phyloP scores from a whole-genome alignment of 352 stramenopile genomes.

The Phytophthora hybrid region DNA sequence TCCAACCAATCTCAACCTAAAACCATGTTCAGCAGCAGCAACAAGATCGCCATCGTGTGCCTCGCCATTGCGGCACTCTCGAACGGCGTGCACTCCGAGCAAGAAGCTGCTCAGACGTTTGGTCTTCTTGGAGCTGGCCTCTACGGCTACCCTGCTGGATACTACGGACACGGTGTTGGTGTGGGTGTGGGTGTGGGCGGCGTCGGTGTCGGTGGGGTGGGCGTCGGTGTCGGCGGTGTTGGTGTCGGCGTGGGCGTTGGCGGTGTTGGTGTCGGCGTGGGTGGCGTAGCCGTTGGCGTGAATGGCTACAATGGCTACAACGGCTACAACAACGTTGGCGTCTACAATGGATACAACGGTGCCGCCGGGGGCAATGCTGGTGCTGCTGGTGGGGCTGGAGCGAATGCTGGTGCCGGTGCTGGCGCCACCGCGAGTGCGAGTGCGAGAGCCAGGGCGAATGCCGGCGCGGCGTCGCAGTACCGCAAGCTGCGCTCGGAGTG shows the following conservation, averaged over 20 bases:
- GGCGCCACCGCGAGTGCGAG: not conserved
- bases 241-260: not conserved
- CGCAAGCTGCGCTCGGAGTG: not conserved
- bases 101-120: not conserved
- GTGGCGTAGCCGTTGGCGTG: too few relatives aligned
- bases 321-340: not conserved
- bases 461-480: not conserved
- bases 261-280: not conserved
- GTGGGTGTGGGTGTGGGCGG: not conserved
- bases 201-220: not conserved
- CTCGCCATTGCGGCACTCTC: not conserved
- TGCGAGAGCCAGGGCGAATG: not conserved
- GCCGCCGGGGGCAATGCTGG: not conserved
- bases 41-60: too few relatives aligned
- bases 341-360: not conserved
- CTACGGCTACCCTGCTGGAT: not conserved
- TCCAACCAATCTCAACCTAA: too few relatives aligned
- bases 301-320: not conserved
- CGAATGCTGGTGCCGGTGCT: too few relatives aligned
- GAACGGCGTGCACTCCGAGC: not conserved
- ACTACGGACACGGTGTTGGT: not conserved
- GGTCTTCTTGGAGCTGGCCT: not conserved
- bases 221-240: not conserved
- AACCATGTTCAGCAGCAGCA: too few relatives aligned
- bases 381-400: not conserved